Conservation (phyloP, 257 asterid species). For the Nicotiana attenuata region DNA sequence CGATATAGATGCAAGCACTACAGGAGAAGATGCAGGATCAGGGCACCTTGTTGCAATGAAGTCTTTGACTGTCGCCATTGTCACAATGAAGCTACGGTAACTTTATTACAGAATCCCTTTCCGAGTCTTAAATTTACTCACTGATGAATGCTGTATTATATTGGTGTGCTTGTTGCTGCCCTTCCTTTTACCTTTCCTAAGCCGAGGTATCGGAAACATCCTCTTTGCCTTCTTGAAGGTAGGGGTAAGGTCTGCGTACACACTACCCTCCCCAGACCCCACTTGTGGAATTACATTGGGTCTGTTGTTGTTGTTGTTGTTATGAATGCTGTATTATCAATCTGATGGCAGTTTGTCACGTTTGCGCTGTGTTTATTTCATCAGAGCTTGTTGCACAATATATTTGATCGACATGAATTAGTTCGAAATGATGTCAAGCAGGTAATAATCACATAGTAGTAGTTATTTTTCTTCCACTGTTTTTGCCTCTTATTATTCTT, state of each 20-base stretch:
- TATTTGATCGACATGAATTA: conserved; percentile 78
- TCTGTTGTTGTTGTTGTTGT: too few relatives aligned
- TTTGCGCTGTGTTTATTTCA: conserved; percentile 17
- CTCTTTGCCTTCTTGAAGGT: too few relatives aligned
- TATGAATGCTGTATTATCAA: not conserved
- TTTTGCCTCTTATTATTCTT: not conserved
- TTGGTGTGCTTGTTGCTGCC: too few relatives aligned
- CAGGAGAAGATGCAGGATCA: conserved; percentile 62
- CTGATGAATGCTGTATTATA: not conserved
- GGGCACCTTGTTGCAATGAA: conserved; percentile 75
- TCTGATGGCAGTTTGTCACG: not conserved
- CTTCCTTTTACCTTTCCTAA: too few relatives aligned
- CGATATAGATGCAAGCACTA: conserved; percentile 61
- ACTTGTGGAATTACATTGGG: too few relatives aligned
- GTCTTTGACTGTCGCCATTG: conserved; percentile 74
- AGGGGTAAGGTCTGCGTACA: too few relatives aligned
- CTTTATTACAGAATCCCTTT: not conserved
- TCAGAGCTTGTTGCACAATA: conserved; percentile 54
- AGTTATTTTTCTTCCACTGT: not conserved
- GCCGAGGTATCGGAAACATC: too few relatives aligned
- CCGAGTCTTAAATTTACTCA: not conserved
- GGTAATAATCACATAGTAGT: conserved; percentile 28
- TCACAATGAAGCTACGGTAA: conserved; percentile 62
- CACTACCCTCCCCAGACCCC: too few relatives aligned
- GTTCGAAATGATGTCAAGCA: conserved; percentile 73